phyloP scores from a whole-genome alignment of 805 yeast species.

The Saturnispora besseyi region DNA sequence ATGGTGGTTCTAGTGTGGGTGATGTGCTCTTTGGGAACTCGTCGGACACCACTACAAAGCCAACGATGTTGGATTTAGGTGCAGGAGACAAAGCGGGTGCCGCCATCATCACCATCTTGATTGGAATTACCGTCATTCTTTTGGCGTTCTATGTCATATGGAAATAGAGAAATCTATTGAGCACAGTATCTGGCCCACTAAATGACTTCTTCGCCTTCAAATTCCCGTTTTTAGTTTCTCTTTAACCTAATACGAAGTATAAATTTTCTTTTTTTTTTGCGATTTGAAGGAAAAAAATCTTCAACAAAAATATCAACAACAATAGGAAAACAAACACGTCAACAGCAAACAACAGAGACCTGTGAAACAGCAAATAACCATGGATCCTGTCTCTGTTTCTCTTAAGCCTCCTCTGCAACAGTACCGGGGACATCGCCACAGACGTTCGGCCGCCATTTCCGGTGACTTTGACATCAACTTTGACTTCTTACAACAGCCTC shows the following conservation, averaged over 20 bases:
- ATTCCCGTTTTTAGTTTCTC: background rate
- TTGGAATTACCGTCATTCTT: constrained; percentile 32
- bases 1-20: constrained; percentile 35
- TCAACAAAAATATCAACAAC: background rate
- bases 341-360: background rate
- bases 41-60: constrained; percentile 23
- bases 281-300: background rate
- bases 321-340: background rate
- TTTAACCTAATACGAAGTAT: too few species aligned
- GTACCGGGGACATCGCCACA: constrained; percentile 62
- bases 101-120: constrained; percentile 50
- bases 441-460: constrained; percentile 81
- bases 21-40: constrained; percentile 58
- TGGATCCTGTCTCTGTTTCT: constrained; percentile 5
- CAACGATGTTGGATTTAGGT: constrained; percentile 34
- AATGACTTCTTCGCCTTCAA: background rate
- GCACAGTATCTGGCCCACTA: background rate
- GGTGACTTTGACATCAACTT: constrained; percentile 60
- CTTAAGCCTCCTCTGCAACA: constrained; percentile 24
- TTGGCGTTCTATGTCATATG: constrained; percentile 17
- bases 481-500: constrained; percentile 15
- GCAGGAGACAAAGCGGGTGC: constrained; percentile 58
- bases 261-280: too few species aligned
- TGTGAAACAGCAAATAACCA: background rate
- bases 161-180: background rate